Evolutionary conservation across 129 eudicot genomes (phyloP), one percentile per base, ranked within the genome.

Genomic region (Ambrosia artemisiifolia): DNA sequence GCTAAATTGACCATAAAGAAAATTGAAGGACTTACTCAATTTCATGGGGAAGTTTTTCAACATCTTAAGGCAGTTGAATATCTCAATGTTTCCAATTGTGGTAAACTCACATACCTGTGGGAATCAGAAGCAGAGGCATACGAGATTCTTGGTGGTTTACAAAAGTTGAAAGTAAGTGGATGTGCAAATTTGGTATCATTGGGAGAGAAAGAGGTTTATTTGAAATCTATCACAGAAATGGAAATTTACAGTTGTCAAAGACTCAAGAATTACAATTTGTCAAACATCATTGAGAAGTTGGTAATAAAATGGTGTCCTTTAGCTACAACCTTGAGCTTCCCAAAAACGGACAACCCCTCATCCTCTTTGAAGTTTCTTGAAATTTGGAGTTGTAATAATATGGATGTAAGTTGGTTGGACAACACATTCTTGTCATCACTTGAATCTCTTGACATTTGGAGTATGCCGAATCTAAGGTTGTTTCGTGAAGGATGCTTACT

Each of bases 81-180:
- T 53, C 56, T 74, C 30, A 3, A 0, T 0, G 54, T 75, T 30
- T 13, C 7, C 8, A 0, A 1, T 0, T 75, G 79, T 28, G 30
- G 66, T 64, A 65, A 65, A 54, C 30, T 75, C 44, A 50, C 16
- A 24, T 53, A 49, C 53, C 35, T 74, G 38, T 74, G 78, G 78
- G 64, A 36, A 63, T 74, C 71, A 35, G 63, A 74, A 46, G 18
- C 11, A 0, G 69, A n/a, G 13, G 78, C 63, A 6, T 17, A 49
- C 17, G 30, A 73, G 63, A 28, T 47, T 73, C 70, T 72, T 28
- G 53, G n/a, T 59, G 60, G 14, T 42, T 59, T 72, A 72, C 42
- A 46, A 11, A n/a, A 55, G 46, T 34, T 76, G 53, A 28, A 19
- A 47, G 63, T 76, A 46, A 67, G 46, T 6, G 10, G 19, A 2